Conservation (phyloP, 2,329 filamentous ascomycete genomes). For the Magnaporthiopsis poae region DNA sequence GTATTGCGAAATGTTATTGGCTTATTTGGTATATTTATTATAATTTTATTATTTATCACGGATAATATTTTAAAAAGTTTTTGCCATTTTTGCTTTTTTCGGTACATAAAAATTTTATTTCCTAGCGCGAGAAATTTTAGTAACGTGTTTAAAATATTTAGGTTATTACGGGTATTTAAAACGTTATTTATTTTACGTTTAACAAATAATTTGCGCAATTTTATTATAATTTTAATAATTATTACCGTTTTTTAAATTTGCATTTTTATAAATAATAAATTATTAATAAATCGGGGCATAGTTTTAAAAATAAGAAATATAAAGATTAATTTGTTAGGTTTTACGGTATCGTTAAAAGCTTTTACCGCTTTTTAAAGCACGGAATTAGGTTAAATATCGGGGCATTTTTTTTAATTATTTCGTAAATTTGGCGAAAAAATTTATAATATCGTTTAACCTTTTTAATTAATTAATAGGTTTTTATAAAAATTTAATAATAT, state of each 20-base stretch:
- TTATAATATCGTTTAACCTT: neutral
- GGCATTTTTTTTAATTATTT: neutral
- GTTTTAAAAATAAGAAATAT: neutral
- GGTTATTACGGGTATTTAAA: no score
- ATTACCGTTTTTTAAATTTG: no score
- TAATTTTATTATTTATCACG: neutral
- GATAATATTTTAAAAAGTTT: neutral
- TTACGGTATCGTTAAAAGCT: neutral
- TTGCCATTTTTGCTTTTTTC: neutral
- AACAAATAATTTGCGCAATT: no score
- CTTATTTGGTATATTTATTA: no score
- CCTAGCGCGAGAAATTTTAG: no score
- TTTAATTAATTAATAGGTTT: neutral
- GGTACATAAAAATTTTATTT: neutral
- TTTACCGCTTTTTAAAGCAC: neutral
- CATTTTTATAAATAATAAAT: neutral
- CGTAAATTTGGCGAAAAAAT: neutral
- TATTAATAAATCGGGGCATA: neutral
- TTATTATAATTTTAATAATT: no score
- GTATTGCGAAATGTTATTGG: no score
- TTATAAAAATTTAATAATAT: neutral
- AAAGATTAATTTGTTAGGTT: neutral
- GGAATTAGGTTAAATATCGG: neutral
- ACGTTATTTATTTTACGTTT: no score
- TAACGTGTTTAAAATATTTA: no score